Conservation (phyloP, 495 filamentous ascomycete species). For the Tuber aestivum region DNA sequence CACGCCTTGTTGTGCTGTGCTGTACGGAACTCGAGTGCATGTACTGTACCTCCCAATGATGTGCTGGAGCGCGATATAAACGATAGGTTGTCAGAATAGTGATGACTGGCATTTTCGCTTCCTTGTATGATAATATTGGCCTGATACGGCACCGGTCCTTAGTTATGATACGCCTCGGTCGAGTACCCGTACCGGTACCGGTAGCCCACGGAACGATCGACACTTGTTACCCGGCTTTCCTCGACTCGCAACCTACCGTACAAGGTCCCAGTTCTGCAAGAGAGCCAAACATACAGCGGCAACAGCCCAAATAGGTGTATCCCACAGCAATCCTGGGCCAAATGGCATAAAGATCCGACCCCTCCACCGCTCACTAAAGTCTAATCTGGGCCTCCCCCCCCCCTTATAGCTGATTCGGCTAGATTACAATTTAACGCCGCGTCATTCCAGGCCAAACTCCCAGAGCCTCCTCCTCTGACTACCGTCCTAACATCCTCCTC, state of each 20-base stretch:
- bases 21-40: too few relatives aligned
- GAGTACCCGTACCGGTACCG: not conserved
- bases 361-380: not conserved
- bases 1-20: not conserved
- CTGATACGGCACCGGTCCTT: not conserved
- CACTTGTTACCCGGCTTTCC: not conserved
- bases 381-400: not conserved
- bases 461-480: not conserved
- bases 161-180: too few relatives aligned
- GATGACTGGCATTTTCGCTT: not conserved
- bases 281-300: not conserved
- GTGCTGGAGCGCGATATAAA: not conserved
- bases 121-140: not conserved
- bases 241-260: not conserved
- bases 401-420: not conserved
- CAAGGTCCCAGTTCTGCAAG: not conserved
- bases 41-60: not conserved
- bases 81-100: not conserved
- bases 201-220: not conserved
- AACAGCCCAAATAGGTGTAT: not conserved
- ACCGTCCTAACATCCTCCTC: not conserved
- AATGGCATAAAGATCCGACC: not conserved
- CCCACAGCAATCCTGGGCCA: not conserved
- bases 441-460: not conserved
- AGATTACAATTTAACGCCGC: not conserved